Evolutionary conservation across 345 rosid genomes (phyloP).

Genomic region (Garcia nutans): DNA sequence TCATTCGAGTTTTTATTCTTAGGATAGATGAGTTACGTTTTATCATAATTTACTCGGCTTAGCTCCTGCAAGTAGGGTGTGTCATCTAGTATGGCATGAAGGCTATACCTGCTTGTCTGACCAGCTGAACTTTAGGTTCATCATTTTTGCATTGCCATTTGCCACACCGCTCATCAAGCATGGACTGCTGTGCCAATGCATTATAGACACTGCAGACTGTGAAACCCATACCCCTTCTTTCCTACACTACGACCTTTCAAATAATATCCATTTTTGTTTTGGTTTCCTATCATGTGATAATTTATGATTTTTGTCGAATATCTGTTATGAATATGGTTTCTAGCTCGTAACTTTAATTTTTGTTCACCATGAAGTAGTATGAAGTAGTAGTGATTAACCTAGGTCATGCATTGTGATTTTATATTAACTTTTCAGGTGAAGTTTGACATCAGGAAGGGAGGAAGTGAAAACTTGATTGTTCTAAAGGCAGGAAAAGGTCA

Average conservation of each 20-base stretch:
- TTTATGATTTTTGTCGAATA: background rate
- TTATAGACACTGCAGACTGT: too few relatives aligned
- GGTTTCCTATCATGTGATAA: background rate
- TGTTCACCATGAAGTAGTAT: background rate
- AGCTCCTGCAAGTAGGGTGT: background rate
- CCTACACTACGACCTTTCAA: background rate
- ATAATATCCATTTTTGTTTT: background rate
- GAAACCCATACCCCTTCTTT: background rate
- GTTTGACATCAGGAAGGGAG: slow-evolving; percentile 42
- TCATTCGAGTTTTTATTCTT: background rate
- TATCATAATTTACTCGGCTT: background rate
- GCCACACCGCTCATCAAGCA: background rate
- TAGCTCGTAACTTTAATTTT: background rate
- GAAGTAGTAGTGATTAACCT: background rate
- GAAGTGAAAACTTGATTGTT: slow-evolving; percentile 38
- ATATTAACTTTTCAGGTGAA: slow-evolving; percentile 45
- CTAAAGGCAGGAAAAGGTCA: slow-evolving; percentile 45
- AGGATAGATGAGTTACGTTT: too few relatives aligned
- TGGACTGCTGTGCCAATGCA: background rate
- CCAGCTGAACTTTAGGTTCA: background rate
- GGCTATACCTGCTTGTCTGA: background rate
- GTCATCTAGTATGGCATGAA: background rate
- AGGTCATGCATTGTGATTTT: slow-evolving; percentile 3
- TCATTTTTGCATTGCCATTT: background rate
- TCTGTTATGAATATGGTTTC: background rate